These are phyloP conservation scores for Lodderomyces oxycetoniae DNA, from an alignment of 1,139 yeast species.

Conservation along the genomic window DNA sequence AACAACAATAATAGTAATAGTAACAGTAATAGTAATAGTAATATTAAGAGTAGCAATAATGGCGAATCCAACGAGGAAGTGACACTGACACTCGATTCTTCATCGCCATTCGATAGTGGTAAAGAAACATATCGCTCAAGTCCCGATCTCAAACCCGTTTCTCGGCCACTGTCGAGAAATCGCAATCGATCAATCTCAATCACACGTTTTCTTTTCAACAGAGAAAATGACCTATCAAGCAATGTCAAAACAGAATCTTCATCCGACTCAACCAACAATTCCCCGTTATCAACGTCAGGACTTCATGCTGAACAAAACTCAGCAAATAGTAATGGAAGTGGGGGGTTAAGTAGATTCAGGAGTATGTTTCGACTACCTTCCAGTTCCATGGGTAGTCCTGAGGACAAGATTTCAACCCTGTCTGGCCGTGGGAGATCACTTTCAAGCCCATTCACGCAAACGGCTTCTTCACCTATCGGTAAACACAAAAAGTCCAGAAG, in stretches of 20 bases:
- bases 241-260: neutral
- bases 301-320: too few relatives aligned
- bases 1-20: too few relatives aligned
- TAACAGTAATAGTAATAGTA: too few relatives aligned
- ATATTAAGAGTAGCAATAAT: neutral
- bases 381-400: constrained; percentile 1
- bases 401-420: neutral
- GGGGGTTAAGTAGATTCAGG: constrained; percentile 10
- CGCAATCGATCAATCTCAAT: constrained; percentile 19
- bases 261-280: neutral
- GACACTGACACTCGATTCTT: too few relatives aligned
- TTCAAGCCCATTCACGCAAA: constrained; percentile 6
- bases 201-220: constrained; percentile 17
- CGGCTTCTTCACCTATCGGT: neutral
- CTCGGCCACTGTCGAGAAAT: constrained; percentile 12
- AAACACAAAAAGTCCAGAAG: constrained; percentile 1
- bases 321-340: constrained; percentile 2
- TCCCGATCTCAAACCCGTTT: constrained; percentile 3
- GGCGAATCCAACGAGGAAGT: too few relatives aligned
- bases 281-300: neutral
- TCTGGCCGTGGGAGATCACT: too few relatives aligned
- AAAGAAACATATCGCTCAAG: neutral
- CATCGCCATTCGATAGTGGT: too few relatives aligned
- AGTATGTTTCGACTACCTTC: constrained; percentile 12
- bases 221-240: constrained; percentile 7